Conservation (phyloP, 805 yeast genomes). For the Zygotorulaspora chibaensis region DNA sequence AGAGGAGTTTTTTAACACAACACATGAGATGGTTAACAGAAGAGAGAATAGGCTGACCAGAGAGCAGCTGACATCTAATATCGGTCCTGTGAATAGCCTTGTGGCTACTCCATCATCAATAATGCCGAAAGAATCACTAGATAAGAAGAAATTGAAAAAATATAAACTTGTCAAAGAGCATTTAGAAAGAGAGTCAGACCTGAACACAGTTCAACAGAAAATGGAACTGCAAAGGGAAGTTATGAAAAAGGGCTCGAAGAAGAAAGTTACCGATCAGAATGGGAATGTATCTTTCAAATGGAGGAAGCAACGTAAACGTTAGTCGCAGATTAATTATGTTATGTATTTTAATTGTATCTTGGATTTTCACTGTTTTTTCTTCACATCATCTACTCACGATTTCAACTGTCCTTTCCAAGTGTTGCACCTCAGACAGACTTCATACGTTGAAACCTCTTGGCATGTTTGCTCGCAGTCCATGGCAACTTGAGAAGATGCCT, state of each 20-base stretch:
- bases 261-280: conserved; percentile 59
- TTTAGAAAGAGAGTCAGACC: conserved; percentile 63
- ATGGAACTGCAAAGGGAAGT: conserved; percentile 79
- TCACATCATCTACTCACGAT: neutral
- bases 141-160: conserved; percentile 56
- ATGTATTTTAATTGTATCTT: neutral
- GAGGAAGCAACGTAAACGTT: conserved; percentile 70
- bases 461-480: too few species aligned
- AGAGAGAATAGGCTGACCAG: conserved; percentile 68
- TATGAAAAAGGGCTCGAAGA: conserved; percentile 86
- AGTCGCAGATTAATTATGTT: conserved; percentile 3
- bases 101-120: conserved; percentile 15
- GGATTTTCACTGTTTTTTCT: neutral
- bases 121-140: conserved; percentile 39
- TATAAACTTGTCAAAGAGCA: conserved; percentile 58
- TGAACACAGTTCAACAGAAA: conserved; percentile 61
- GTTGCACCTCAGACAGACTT: too few species aligned
- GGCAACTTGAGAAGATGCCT: too few species aligned
- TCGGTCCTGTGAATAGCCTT: conserved; percentile 17
- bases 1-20: conserved; percentile 66
- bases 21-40: conserved; percentile 52
- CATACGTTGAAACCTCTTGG: too few species aligned
- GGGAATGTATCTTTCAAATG: conserved; percentile 79
- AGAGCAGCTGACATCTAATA: conserved; percentile 50
- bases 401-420: too few species aligned